Evolutionary conservation across 805 yeast genomes (phyloP).

Genomic region (Blastobotrys parvus): DNA sequence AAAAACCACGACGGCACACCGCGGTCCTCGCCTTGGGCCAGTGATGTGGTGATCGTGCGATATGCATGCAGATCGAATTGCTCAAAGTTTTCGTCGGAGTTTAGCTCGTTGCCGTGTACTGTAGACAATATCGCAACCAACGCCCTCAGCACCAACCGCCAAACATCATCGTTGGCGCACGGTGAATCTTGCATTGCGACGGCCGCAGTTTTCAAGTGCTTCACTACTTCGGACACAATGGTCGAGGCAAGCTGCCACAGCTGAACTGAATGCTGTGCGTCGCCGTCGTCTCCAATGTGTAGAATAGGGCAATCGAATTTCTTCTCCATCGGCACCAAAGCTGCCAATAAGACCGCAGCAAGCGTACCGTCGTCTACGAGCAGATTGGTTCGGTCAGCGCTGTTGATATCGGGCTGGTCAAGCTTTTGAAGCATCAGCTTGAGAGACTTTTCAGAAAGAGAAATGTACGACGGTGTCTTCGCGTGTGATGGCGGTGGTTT

Average conservation of each 20-base stretch:
- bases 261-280: constrained; percentile 5
- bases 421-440: constrained; percentile 2
- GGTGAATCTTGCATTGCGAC: constrained; percentile 25
- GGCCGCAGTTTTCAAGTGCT: no score
- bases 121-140: constrained; percentile 18
- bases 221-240: constrained; percentile 9
- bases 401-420: constrained; percentile 3
- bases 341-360: constrained; percentile 6
- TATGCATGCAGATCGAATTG: constrained; percentile 40
- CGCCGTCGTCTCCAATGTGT: not conserved
- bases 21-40: constrained; percentile 34
- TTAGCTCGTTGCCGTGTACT: constrained; percentile 29
- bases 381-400: not conserved
- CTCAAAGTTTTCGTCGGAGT: constrained; percentile 33
- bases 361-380: constrained; percentile 6
- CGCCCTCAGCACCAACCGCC: constrained; percentile 27
- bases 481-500: no score
- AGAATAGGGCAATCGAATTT: constrained; percentile 16
- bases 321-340: constrained; percentile 8
- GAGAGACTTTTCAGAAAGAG: constrained; percentile 8
- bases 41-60: constrained; percentile 30
- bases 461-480: constrained; percentile 13
- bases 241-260: constrained; percentile 20
- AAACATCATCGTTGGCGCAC: constrained; percentile 19
- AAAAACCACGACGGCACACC: constrained; percentile 29